Base-by-base conservation (phyloP, 352 stramenopile genomes). In the Globisporangium solare region DNA sequence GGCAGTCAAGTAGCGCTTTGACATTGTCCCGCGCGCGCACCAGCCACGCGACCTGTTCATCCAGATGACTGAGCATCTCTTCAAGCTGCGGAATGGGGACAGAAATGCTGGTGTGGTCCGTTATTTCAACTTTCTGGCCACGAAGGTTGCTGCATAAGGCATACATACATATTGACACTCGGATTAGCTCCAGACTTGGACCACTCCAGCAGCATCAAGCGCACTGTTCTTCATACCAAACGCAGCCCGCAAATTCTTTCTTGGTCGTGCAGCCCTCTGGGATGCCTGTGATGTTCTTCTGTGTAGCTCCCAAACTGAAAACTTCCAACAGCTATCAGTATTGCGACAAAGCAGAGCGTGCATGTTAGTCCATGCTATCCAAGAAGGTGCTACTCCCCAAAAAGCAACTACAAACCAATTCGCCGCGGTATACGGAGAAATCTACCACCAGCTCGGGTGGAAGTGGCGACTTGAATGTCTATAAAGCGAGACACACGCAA, bases 371-470 rank as follows among this genome's bases (percentile, higher is more conserved):
- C 43, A 18, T 15, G 32, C 52, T 6, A 43, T 27, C 1, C 37
- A 8, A 14, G 11, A 47, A 49, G 0, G 10, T 1, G 18, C 31
- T 47, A 45, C 6, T 41, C 20, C 3, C 15, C 6, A 3, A 24
- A 8, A 35, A 35, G 24, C 24, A 35, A 35, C n/a, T 35, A 35
- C 63, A 20, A 51, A 94, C 83, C 70, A 94, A 50, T 62, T 91
- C 80, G 32, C 80, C 85, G 17, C 81, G 79, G 50, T 92, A 77
- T 40, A 94, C 79, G 10, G 85, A 94, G 53, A 93, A 91, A 39
- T 94, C 85, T 21, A 94, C 74, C 15, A 92, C 74, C 21, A 93
- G 66, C 61, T 92, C 83, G 1, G 71, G 71, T 10, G 83, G 83
- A 20, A 94, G 66, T 39, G 69, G 48, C 6, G 85, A 74, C 57